Conservation (phyloP, 2,329 filamentous ascomycete species). For the Aureobasidium sp. region DNA sequence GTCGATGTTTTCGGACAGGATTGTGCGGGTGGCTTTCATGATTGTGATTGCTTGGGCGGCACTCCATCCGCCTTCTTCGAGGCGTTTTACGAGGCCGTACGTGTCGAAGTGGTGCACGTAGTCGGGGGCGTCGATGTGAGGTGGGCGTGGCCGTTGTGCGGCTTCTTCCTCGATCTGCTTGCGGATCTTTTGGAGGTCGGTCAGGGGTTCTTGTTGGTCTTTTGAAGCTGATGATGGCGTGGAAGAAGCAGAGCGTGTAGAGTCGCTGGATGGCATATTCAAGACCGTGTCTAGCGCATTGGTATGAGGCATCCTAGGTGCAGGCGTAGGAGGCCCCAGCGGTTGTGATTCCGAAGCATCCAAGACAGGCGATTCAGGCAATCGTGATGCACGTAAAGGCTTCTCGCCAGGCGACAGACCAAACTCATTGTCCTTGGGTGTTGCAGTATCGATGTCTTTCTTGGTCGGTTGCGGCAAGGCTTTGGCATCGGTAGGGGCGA, state of each 20-base stretch:
- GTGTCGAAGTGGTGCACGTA: conserved; percentile 97
- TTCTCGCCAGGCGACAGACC: conserved; percentile 4
- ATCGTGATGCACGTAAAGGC: not conserved
- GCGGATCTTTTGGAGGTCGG: conserved; percentile 1
- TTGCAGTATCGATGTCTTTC: conserved; percentile 7
- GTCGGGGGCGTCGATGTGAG: conserved; percentile 64
- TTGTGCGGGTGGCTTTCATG: conserved; percentile 83
- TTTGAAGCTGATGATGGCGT: not conserved
- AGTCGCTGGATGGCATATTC: conserved; percentile 31
- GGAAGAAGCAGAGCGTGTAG: not conserved
- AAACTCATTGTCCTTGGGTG: not conserved
- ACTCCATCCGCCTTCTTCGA: conserved; percentile 65
- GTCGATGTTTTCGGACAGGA: conserved; percentile 73
- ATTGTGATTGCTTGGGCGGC: conserved; percentile 68
- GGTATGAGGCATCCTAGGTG: conserved; percentile 20
- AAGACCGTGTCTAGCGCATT: conserved; percentile 37
- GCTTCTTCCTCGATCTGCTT: conserved; percentile 11
- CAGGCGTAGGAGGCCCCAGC: conserved; percentile 3
- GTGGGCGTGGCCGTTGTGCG: conserved; percentile 36
- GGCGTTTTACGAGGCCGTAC: conserved; percentile 76
- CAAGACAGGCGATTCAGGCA: conserved; percentile 14
- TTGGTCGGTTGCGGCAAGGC: conserved; percentile 16
- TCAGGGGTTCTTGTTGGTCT: conserved; percentile 1
- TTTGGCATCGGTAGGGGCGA: conserved; percentile 15
- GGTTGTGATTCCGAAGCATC: conserved; percentile 13